phyloP scores from a whole-genome alignment of 148 eudicot species.

The Arbutus unedo region DNA sequence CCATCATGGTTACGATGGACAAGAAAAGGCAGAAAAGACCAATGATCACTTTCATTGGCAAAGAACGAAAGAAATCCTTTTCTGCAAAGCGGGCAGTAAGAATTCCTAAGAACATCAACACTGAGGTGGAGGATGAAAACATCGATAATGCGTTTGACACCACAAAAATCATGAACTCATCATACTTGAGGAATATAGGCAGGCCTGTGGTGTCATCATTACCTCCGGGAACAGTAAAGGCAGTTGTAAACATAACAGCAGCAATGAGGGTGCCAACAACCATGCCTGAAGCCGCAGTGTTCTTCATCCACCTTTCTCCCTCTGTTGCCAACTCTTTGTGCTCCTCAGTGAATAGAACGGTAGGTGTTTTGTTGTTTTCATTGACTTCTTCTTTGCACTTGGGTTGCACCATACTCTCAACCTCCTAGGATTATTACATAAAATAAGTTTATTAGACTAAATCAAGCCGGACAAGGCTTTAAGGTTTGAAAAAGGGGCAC shows the following conservation, averaged over 20 bases:
- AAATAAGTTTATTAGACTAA: not conserved
- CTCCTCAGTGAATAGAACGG: conserved; percentile 23
- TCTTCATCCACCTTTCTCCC: conserved; percentile 34
- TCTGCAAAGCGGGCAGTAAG: conserved; percentile 27
- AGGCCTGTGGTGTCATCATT: not conserved
- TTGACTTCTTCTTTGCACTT: conserved; percentile 14
- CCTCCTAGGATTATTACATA: conserved; percentile 15
- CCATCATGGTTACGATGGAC: conserved; percentile 22
- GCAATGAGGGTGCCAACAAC: conserved; percentile 29
- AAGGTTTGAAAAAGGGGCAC: not conserved
- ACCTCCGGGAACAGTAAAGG: conserved; percentile 36
- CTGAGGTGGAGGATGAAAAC: conserved; percentile 21
- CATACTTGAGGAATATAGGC: not conserved
- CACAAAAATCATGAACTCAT: conserved; percentile 23
- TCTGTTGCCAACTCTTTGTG: conserved; percentile 21
- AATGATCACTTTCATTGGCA: conserved; percentile 15
- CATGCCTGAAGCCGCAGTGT: conserved; percentile 26
- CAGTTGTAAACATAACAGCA: conserved; percentile 28
- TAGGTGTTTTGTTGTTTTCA: conserved; percentile 19
- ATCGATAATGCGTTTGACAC: conserved; percentile 18
- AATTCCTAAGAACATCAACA: conserved; percentile 27
- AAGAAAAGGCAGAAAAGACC: conserved; percentile 15
- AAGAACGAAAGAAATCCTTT: conserved; percentile 18
- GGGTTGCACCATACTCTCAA: conserved; percentile 31
- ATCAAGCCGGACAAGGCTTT: not conserved